Conservation (phyloP, 2,329 filamentous ascomycete species). For the Epichloe baconii region DNA sequence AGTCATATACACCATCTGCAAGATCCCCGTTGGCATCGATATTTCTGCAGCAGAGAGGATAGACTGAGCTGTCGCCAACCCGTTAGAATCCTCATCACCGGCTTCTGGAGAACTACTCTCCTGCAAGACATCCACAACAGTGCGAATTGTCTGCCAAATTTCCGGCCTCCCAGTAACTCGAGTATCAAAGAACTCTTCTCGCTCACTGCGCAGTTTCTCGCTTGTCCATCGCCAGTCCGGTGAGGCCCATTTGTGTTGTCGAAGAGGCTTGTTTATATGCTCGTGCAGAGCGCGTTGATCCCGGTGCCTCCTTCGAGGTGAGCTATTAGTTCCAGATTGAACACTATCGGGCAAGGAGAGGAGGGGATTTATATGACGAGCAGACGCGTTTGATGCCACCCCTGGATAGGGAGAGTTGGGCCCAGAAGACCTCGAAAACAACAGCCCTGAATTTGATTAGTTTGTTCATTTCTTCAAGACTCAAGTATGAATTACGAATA, state of each 20-base stretch:
- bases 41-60: constrained; percentile 69
- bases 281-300: constrained; percentile 37
- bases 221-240: constrained; percentile 56
- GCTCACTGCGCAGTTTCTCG: constrained; percentile 53
- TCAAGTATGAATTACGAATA: background rate
- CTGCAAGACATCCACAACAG: constrained; percentile 57
- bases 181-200: constrained; percentile 81
- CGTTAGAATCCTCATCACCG: constrained; percentile 24
- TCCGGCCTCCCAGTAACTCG: constrained; percentile 64
- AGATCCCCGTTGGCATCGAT: constrained; percentile 59
- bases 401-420: constrained; percentile 42
- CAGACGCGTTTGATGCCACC: constrained; percentile 34
- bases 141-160: constrained; percentile 65
- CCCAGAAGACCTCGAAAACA: constrained; percentile 39
- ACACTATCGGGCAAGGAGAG: constrained; percentile 18
- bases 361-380: constrained; percentile 39
- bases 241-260: constrained; percentile 52
- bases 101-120: constrained; percentile 30
- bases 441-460: constrained; percentile 35
- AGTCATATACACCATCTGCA: constrained; percentile 59
- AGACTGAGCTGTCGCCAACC: constrained; percentile 58
- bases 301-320: constrained; percentile 20
- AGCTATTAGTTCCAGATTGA: constrained; percentile 10
- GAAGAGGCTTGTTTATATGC: constrained; percentile 59
- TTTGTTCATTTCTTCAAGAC: background rate